A percentile compares a stretch with the other conserved stretches of the same genome.
Evolutionary conservation across 805 yeast genomes (phyloP).

Genomic region (Saccharomycopsis sp.): DNA sequence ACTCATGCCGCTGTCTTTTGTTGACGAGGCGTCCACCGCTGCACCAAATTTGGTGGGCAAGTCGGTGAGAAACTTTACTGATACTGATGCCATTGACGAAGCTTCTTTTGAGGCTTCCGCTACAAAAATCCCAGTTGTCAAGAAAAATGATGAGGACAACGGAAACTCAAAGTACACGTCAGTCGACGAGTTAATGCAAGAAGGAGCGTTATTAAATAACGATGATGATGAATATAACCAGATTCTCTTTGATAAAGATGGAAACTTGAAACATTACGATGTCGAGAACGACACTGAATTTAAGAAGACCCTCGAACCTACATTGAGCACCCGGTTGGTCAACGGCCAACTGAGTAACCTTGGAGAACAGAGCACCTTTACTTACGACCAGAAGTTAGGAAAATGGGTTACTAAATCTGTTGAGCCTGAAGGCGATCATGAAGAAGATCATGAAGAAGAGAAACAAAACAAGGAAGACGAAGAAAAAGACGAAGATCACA

Average conservation of each 20-base stretch:
- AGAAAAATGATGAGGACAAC: neutral
- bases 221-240: constrained; percentile 25
- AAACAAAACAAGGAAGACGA: neutral
- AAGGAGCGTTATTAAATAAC: constrained; percentile 31
- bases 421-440: neutral
- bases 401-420: neutral
- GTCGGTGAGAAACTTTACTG: constrained; percentile 19
- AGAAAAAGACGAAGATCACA: neutral
- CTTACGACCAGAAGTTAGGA: neutral
- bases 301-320: constrained; percentile 15
- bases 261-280: constrained; percentile 23
- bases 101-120: neutral
- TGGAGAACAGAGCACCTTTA: neutral
- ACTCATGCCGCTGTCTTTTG: neutral
- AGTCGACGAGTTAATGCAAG: constrained; percentile 30
- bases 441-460: neutral
- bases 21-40: neutral
- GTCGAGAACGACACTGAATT: constrained; percentile 14
- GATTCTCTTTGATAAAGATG: constrained; percentile 24
- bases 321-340: constrained; percentile 17
- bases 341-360: neutral
- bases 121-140: neutral
- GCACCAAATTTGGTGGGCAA: constrained; percentile 15
- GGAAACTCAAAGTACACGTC: constrained; percentile 22
- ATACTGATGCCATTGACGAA: neutral